Evolutionary conservation across 805 yeast species (phyloP), one percentile per base, ranked within the genome.

Genomic region (Saccharomyces kudriavzevii): DNA sequence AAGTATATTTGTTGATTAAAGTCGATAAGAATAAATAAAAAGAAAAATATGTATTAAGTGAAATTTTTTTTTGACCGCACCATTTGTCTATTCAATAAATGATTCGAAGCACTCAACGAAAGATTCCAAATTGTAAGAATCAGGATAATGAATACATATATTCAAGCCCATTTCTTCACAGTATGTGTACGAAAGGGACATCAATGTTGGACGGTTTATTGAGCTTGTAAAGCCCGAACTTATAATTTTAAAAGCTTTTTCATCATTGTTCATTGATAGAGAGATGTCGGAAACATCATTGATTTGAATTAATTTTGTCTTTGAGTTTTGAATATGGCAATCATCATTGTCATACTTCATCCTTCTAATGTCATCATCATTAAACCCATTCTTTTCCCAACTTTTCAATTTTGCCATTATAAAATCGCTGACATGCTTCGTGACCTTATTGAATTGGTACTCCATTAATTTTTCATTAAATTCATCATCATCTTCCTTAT

Each of bases 51-150:
- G 43, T 35, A 35, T 17, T 17, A 6, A n/a, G 17, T 24, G 4
- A 9, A 17, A 8, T n/a, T 5, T n/a, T 8, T 35, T 17, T 35
- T 35, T 5, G 9, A 35, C 5, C 9, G 43, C 24, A 11, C 17
- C 24, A n/a, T 17, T 24, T n/a, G 43, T 17, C 11, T 17, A 35
- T 27, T 64, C 63, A 20, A 68, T 54, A n/a, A 66, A 64, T 8
- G 63, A 49, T 56, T 66, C 65, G 47, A 66, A 63, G 31, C 63
- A 59, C 25, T 64, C 64, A 1, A 68, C 65, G 47, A 66, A 66
- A 6, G 56, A 45, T 40, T 66, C 68, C 61, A 66, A 59, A 17
- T 58, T 54, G 40, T 60, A 61, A 0, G 59, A 58, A 25, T 64
- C 66, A 2, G 68, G 65, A 48, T 62, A 63, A 30, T 64, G 65